phyloP scores from a whole-genome alignment of 352 stramenopile genomes.

The Discostella stelligera region DNA sequence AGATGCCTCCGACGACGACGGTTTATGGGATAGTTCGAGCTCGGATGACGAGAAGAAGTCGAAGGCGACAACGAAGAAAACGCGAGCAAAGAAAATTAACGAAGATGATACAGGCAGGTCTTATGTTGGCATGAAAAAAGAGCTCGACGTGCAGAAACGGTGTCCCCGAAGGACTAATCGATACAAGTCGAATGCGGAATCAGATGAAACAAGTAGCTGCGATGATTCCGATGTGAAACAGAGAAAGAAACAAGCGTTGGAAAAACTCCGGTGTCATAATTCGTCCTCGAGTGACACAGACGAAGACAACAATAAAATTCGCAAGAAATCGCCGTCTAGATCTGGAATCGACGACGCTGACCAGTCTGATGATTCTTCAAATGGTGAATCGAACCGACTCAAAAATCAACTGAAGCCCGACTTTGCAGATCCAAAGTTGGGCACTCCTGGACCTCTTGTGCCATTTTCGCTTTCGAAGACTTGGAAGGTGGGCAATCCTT shows the following conservation, averaged over 20 bases:
- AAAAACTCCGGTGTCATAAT: conserved; percentile 5
- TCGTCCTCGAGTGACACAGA: conserved; percentile 4
- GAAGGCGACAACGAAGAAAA: not conserved
- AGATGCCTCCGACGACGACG: conserved; percentile 23
- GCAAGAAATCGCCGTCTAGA: conserved; percentile 6
- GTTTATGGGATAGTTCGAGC: conserved; percentile 28
- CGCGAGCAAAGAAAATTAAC: not conserved
- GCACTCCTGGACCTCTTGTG: conserved; percentile 54
- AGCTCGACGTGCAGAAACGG: not conserved
- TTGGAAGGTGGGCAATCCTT: conserved; percentile 22
- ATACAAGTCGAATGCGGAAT: not conserved
- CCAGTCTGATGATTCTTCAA: conserved; percentile 18
- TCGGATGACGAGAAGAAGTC: conserved; percentile 2
- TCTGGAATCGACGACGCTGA: conserved; percentile 15
- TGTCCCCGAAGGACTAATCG: conserved; percentile 11
- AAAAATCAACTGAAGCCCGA: conserved; percentile 54
- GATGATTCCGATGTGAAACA: conserved; percentile 1
- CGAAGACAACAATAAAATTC: conserved; percentile 6
- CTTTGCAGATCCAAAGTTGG: conserved; percentile 69
- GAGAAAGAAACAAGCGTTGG: not conserved
- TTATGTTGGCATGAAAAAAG: conserved; percentile 16
- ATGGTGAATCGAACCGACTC: conserved; percentile 38
- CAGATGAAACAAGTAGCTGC: not conserved
- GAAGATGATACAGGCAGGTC: conserved; percentile 8
- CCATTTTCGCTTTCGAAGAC: conserved; percentile 53